A percentile compares a stretch with the other conserved stretches of the same genome.
phyloP scores from a whole-genome alignment of 768 basidiomycete genomes.

The Tulasnella sp. region DNA sequence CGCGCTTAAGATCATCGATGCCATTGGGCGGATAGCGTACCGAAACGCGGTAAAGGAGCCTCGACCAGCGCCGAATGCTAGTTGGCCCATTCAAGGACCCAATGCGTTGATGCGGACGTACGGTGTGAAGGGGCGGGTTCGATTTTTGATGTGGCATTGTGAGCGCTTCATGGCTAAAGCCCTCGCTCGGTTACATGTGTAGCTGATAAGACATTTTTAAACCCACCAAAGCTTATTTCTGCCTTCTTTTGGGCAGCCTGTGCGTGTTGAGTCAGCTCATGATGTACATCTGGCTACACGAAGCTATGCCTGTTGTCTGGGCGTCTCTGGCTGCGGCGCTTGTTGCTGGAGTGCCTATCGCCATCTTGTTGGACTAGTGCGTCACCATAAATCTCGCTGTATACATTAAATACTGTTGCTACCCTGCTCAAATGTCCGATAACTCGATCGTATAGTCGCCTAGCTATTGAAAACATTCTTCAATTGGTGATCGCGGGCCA shows the following conservation, averaged over 20 bases:
- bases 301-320: not conserved
- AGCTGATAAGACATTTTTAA: not conserved
- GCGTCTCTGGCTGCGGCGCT: not conserved
- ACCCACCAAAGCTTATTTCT: not conserved
- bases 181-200: not conserved
- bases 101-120: not conserved
- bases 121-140: not conserved
- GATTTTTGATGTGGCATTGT: not conserved
- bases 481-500: too few species aligned
- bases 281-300: not conserved
- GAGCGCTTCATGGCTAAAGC: too few species aligned
- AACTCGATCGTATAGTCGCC: too few species aligned
- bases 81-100: not conserved
- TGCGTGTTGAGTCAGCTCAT: not conserved
- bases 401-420: not conserved
- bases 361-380: not conserved
- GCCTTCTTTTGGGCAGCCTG: not conserved
- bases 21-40: not conserved
- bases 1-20: not conserved
- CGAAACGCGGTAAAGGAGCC: not conserved
- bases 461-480: too few species aligned
- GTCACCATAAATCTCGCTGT: not conserved
- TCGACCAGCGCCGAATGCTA: not conserved
- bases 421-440: too few species aligned
- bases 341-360: not conserved